Conservation (phyloP, 2,329 filamentous ascomycete genomes). For the Podosphaera xanthii region DNA sequence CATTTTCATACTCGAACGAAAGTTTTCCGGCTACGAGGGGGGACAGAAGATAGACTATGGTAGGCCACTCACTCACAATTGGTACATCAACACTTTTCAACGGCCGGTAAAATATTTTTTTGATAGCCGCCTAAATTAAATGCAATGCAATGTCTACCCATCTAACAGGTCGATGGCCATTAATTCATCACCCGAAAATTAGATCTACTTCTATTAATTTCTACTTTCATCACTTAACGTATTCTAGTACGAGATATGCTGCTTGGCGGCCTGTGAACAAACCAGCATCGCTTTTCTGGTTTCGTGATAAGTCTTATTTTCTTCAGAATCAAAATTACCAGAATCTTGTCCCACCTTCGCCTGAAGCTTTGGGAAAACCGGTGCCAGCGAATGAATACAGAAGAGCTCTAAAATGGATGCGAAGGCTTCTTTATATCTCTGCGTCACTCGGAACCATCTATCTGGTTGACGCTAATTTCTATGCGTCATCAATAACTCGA, state of each 20-base stretch:
- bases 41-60: background rate
- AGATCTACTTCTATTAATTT: background rate
- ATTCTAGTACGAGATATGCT: background rate
- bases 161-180: background rate
- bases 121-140: background rate
- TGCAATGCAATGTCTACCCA: background rate
- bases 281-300: background rate
- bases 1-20: background rate
- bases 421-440: constrained; percentile 42
- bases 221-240: background rate
- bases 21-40: background rate
- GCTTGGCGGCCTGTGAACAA: background rate
- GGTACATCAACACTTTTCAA: background rate
- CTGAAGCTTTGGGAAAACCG: constrained; percentile 53
- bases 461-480: constrained; percentile 47
- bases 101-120: background rate
- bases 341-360: constrained; percentile 53
- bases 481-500: constrained; percentile 57
- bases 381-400: constrained; percentile 46
- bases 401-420: constrained; percentile 51
- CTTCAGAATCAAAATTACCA: constrained; percentile 26
- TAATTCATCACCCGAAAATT: background rate
- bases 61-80: background rate
- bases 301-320: constrained; percentile 4
- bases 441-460: constrained; percentile 38